These are phyloP conservation scores for Penicillium mononematosum DNA, from an alignment of 495 filamentous ascomycete species.

Conservation along the genomic window DNA sequence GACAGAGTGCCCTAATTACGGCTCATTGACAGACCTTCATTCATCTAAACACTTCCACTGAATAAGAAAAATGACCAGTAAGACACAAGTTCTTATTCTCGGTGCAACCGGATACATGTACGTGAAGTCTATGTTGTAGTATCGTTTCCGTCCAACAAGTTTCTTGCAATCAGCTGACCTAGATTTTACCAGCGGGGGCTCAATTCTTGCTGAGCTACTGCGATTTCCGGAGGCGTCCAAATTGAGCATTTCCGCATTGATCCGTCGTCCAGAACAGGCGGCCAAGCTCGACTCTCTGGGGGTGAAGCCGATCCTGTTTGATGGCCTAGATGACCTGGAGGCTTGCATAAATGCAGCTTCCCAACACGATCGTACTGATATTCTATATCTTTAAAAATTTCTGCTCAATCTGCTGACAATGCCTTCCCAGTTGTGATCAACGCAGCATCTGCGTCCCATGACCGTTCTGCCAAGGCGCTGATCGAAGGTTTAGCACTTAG, in stretches of 20 bases:
- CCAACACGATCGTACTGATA: conserved; percentile 3
- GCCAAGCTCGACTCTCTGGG: background rate
- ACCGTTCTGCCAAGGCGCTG: background rate
- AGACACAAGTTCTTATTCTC: conserved; percentile 3
- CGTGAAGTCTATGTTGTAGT: background rate
- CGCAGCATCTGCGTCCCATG: conserved; percentile 5
- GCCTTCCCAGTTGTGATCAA: conserved; percentile 6
- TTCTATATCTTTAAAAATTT: background rate
- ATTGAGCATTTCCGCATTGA: background rate
- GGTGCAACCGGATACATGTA: conserved; percentile 11
- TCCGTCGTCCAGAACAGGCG: conserved; percentile 2
- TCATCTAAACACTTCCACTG: background rate
- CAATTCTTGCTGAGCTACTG: background rate
- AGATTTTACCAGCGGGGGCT: background rate
- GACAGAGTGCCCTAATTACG: background rate
- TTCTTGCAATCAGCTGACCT: background rate
- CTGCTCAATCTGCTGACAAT: background rate
- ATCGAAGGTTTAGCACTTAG: conserved; percentile 2
- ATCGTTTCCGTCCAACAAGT: background rate
- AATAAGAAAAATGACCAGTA: background rate
- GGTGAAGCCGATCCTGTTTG: background rate
- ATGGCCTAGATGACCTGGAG: conserved; percentile 5
- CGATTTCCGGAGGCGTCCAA: background rate
- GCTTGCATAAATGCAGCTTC: background rate
- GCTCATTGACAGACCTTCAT: background rate